Conservation (phyloP, 1,284 basidiomycete species). For the Wallemia mellicola region DNA sequence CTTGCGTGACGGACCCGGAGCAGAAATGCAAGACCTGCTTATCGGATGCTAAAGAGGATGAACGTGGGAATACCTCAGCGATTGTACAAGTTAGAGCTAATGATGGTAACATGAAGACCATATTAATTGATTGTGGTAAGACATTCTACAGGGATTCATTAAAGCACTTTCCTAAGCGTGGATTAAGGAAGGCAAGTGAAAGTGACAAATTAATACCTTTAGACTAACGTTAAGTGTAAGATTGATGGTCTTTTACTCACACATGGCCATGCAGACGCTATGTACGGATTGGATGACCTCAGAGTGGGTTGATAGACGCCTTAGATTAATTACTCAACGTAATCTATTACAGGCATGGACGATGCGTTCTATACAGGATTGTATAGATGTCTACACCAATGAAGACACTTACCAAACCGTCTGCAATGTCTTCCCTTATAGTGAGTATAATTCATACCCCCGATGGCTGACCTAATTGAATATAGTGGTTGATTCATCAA, state of each 20-base stretch:
- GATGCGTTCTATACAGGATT: slow-evolving; percentile 7
- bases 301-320: slow-evolving; percentile 2
- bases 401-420: neutral
- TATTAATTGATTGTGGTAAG: slow-evolving; percentile 16
- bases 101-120: slow-evolving; percentile 12
- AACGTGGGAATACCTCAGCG: slow-evolving; percentile 15
- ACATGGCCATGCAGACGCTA: slow-evolving; percentile 15
- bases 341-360: slow-evolving; percentile 4
- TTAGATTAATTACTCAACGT: neutral
- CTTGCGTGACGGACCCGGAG: slow-evolving; percentile 13
- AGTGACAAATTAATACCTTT: neutral
- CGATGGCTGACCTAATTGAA: slow-evolving; percentile 13
- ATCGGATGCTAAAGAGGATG: slow-evolving; percentile 15
- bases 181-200: neutral
- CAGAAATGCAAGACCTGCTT: slow-evolving; percentile 12
- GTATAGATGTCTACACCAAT: slow-evolving; percentile 2
- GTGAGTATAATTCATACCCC: slow-evolving; percentile 9
- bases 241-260: slow-evolving; percentile 18
- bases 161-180: neutral
- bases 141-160: neutral
- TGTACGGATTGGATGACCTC: slow-evolving; percentile 8
- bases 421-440: neutral
- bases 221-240: neutral
- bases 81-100: slow-evolving; percentile 10
- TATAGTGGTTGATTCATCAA: slow-evolving; percentile 8